A percentile compares a stretch with the other conserved stretches of the same genome.
Evolutionary conservation across 805 yeast species (phyloP).

Genomic region (Teunomyces kruisii): DNA sequence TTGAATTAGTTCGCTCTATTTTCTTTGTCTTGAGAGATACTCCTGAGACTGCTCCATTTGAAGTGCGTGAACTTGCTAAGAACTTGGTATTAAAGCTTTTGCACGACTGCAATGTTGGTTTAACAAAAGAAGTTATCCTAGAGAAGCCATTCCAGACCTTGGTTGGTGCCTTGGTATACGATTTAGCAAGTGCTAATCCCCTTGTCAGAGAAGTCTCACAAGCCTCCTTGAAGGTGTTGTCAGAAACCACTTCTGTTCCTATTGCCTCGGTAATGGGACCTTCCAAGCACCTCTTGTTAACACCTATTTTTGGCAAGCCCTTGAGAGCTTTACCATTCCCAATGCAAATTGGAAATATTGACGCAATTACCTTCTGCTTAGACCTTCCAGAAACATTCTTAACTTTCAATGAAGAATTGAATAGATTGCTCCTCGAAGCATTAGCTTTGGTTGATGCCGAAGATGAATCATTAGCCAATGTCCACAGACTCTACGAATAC

Average conservation of each 20-base stretch:
- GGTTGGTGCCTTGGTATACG: slow-evolving; percentile 88
- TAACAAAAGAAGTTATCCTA: slow-evolving; percentile 59
- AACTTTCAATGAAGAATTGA: slow-evolving; percentile 85
- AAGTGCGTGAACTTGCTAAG: slow-evolving; percentile 71
- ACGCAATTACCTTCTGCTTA: slow-evolving; percentile 91
- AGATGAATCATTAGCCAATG: slow-evolving; percentile 89
- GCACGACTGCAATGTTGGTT: slow-evolving; percentile 59
- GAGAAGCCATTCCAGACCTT: slow-evolving; percentile 78
- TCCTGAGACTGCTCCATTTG: slow-evolving; percentile 81
- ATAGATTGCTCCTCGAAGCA: slow-evolving; percentile 83
- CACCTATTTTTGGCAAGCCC: slow-evolving; percentile 97
- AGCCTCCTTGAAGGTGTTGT: slow-evolving; percentile 60
- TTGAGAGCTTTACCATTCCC: slow-evolving; percentile 95
- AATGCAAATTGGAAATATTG: slow-evolving; percentile 98
- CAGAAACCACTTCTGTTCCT: slow-evolving; percentile 69
- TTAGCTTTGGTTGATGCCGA: slow-evolving; percentile 95
- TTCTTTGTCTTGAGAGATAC: slow-evolving; percentile 90
- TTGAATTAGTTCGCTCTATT: slow-evolving; percentile 82
- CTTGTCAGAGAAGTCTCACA: slow-evolving; percentile 83
- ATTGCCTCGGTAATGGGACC: slow-evolving; percentile 76
- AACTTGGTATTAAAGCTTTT: slow-evolving; percentile 64
- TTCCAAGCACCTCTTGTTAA: slow-evolving; percentile 75
- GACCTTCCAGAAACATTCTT: slow-evolving; percentile 77
- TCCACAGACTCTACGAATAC: slow-evolving; percentile 81
- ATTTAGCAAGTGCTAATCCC: slow-evolving; percentile 83